phyloP scores from a whole-genome alignment of 192 early-diverging fungal genomes.

The Coemansia pectinata region DNA sequence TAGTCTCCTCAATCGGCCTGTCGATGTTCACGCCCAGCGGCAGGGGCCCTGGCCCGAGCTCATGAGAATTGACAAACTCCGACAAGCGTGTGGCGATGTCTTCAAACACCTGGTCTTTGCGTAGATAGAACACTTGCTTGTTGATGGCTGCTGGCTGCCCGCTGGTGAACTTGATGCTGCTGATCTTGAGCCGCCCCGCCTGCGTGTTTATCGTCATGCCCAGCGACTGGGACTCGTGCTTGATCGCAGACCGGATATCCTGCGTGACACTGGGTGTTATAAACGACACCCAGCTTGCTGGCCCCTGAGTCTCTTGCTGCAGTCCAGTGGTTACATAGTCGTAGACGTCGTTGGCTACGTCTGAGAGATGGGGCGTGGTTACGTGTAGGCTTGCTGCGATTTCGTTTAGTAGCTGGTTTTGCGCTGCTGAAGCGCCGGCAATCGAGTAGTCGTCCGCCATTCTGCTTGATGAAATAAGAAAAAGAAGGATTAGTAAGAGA shows the following conservation, averaged over 20 bases:
- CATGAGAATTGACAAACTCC: slow-evolving; percentile 63
- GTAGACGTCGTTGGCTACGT: slow-evolving; percentile 25
- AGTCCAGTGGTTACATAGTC: slow-evolving; percentile 17
- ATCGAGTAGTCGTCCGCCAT: slow-evolving; percentile 18
- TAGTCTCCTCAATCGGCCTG: slow-evolving; percentile 83
- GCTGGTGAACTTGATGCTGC: slow-evolving; percentile 29
- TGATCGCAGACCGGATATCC: slow-evolving; percentile 21
- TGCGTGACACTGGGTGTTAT: slow-evolving; percentile 19
- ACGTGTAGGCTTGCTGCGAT: slow-evolving; percentile 26
- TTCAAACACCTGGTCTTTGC: slow-evolving; percentile 51
- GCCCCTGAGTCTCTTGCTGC: neutral
- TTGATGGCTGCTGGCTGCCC: slow-evolving; percentile 25
- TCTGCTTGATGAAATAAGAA: neutral
- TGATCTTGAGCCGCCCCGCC: slow-evolving; percentile 23
- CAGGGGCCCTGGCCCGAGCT: neutral
- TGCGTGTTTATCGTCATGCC: slow-evolving; percentile 42
- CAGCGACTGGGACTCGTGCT: neutral
- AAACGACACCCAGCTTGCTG: slow-evolving; percentile 28
- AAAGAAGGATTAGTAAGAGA: neutral
- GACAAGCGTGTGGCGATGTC: slow-evolving; percentile 82
- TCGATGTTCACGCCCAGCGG: slow-evolving; percentile 88
- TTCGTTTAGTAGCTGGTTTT: slow-evolving; percentile 27
- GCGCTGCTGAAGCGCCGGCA: slow-evolving; percentile 24
- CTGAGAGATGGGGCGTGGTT: slow-evolving; percentile 14
- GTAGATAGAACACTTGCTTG: slow-evolving; percentile 40